Evolutionary conservation across 2,329 filamentous ascomycete species (phyloP).

Genomic region (Beauveria brongniartii): DNA sequence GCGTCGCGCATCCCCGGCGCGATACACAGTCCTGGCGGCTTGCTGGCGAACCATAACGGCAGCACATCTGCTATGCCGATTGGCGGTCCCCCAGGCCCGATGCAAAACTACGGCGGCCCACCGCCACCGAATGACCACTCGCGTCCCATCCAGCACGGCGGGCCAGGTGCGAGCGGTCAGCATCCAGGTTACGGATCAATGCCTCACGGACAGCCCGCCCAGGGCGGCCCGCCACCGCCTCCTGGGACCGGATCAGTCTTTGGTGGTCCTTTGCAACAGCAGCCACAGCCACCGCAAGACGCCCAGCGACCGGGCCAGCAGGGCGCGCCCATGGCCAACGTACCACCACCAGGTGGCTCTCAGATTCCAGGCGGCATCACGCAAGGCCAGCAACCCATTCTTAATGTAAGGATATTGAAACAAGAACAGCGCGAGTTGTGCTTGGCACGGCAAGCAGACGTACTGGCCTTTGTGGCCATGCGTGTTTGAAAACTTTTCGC

Average conservation of each 20-base stretch:
- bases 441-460: background rate
- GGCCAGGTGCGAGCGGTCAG: conserved; percentile 38
- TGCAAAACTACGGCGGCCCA: conserved; percentile 45
- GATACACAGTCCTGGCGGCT: conserved; percentile 85
- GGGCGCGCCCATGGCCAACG: conserved; percentile 39
- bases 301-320: conserved; percentile 41
- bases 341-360: conserved; percentile 29
- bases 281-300: conserved; percentile 59
- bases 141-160: conserved; percentile 44
- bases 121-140: conserved; percentile 41
- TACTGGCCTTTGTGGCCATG: background rate
- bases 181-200: conserved; percentile 52
- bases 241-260: conserved; percentile 58
- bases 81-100: conserved; percentile 42
- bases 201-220: conserved; percentile 40
- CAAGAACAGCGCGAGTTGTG: background rate
- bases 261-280: conserved; percentile 58
- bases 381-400: conserved; percentile 35
- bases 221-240: conserved; percentile 46
- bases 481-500: background rate
- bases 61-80: conserved; percentile 45
- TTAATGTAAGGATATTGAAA: conserved; percentile 39
- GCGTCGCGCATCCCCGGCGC: conserved; percentile 71
- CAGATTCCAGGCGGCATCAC: conserved; percentile 32
- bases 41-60: conserved; percentile 66